These are phyloP conservation scores for Cetraspora pellucida DNA, from an alignment of 192 early-diverging fungal species.

Conservation along the genomic window DNA sequence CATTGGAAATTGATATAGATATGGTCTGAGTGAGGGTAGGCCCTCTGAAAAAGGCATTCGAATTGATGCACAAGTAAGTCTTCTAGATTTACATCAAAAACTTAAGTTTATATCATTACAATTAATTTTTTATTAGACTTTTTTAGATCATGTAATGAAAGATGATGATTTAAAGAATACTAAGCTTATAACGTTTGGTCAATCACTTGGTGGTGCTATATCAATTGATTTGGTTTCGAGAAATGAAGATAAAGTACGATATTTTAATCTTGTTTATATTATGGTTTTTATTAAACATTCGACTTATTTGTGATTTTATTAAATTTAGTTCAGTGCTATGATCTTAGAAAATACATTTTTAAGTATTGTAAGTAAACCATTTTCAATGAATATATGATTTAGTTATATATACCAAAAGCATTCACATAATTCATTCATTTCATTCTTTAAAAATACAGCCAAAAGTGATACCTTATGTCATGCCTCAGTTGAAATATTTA, in stretches of 20 bases:
- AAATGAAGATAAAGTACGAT: conserved; percentile 59
- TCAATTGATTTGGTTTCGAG: conserved; percentile 83
- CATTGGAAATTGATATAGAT: conserved; percentile 45
- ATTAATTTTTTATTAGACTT: conserved; percentile 53
- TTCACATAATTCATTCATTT: background rate
- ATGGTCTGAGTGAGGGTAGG: conserved; percentile 85
- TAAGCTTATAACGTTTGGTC: conserved; percentile 88
- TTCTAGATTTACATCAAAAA: background rate
- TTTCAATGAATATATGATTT: background rate
- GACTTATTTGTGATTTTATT: background rate
- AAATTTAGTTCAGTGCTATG: conserved; percentile 67
- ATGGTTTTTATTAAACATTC: background rate
- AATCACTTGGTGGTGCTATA: conserved; percentile 97
- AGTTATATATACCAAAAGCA: background rate
- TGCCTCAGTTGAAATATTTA: conserved; percentile 74
- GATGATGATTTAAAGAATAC: conserved; percentile 75
- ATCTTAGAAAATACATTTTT: conserved; percentile 96
- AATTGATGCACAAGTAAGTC: conserved; percentile 79
- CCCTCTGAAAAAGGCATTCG: conserved; percentile 86
- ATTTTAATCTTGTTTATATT: background rate
- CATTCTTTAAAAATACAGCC: conserved; percentile 50
- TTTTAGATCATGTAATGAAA: conserved; percentile 79
- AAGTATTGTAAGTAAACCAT: conserved; percentile 62
- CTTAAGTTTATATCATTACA: background rate
- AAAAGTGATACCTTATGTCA: conserved; percentile 82